A percentile compares a stretch with the other conserved stretches of the same genome.
Conservation (phyloP, 805 yeast species). For the Henningerozyma blattae region DNA sequence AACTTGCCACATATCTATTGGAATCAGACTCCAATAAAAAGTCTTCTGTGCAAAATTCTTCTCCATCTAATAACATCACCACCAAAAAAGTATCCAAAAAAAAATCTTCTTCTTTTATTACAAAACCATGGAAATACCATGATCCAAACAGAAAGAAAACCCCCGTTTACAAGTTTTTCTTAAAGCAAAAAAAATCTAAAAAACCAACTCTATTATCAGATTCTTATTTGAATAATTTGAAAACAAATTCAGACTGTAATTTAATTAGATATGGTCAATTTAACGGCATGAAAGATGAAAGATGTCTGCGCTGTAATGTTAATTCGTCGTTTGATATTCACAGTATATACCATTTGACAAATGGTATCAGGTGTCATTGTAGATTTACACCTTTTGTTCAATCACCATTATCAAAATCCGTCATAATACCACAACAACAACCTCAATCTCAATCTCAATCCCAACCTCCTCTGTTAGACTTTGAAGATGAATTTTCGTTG, state of each 20-base stretch:
- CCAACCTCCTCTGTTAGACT: too few species aligned
- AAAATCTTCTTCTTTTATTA: too few species aligned
- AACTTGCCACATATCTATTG: too few species aligned
- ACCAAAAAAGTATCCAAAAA: too few species aligned
- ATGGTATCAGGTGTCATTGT: background rate
- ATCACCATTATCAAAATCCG: background rate
- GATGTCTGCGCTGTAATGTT: background rate
- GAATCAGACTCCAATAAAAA: too few species aligned
- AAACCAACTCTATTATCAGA: background rate
- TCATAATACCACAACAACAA: too few species aligned
- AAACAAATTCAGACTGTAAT: background rate
- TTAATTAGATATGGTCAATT: background rate
- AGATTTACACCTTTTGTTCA: background rate
- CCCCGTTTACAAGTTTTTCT: background rate
- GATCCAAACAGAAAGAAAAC: background rate
- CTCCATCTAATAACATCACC: too few species aligned
- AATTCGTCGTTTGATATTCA: background rate
- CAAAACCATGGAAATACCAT: background rate
- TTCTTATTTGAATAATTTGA: background rate
- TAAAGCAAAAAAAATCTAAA: background rate
- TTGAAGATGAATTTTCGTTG: too few species aligned
- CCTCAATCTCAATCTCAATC: too few species aligned
- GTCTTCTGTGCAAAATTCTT: too few species aligned
- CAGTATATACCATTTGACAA: background rate
- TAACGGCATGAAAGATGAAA: background rate